Conservation (phyloP, 495 filamentous ascomycete species). For the Bathelium albidoporum region DNA sequence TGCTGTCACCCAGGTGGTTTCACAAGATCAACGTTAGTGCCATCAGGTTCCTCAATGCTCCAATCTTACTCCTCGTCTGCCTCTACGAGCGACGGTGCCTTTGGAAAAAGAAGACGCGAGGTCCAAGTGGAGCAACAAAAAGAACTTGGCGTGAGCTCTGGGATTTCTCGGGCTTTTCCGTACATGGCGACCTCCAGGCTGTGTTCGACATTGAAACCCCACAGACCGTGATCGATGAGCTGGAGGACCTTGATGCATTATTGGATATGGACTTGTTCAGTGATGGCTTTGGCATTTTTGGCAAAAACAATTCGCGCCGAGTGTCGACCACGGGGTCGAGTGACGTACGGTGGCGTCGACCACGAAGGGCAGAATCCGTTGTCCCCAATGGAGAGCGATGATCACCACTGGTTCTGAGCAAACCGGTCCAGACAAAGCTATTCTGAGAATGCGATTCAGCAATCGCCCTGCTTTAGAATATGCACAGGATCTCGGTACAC, state of each 20-base stretch:
- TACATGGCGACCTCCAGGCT: conserved; percentile 55
- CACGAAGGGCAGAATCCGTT: not conserved
- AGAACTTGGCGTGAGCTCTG: conserved; percentile 36
- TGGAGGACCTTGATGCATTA: conserved; percentile 41
- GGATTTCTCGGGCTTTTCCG: conserved; percentile 44
- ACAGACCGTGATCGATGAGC: conserved; percentile 44
- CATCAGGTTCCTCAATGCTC: conserved; percentile 54
- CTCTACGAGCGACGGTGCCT: conserved; percentile 45
- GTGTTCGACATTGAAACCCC: conserved; percentile 61
- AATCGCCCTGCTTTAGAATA: no score
- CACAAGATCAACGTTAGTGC: conserved; percentile 64
- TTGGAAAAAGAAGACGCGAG: conserved; percentile 28
- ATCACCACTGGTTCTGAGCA: not conserved
- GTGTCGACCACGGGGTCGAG: not conserved
- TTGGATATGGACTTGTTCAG: conserved; percentile 23
- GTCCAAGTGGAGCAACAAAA: conserved; percentile 33
- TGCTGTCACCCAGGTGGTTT: conserved; percentile 59
- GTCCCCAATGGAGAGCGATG: not conserved
- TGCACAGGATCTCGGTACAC: no score
- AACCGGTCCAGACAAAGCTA: no score
- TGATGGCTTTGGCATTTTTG: conserved; percentile 32
- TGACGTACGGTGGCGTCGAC: not conserved
- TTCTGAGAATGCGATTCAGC: no score
- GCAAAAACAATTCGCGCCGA: not conserved
- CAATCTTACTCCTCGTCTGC: conserved; percentile 51